Evolutionary conservation across 148 eudicot species (phyloP), one percentile per base, ranked within the genome.

Genomic region (Rhododendron molle): DNA sequence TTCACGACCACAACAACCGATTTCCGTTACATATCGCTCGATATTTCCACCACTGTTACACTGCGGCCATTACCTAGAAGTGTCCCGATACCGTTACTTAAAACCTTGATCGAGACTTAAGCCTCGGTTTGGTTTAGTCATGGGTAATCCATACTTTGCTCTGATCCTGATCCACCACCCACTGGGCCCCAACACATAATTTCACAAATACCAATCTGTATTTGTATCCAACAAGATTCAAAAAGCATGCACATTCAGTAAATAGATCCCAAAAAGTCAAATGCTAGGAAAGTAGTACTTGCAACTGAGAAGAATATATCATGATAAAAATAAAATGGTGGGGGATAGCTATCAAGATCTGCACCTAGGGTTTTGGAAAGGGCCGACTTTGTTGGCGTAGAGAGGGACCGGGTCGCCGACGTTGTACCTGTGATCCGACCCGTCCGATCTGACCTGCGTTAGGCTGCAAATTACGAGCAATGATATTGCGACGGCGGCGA

Each of bases 351-450:
- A 76, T 20, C 28, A 43, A 43, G 49, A 58, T 23, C 15, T 47
- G 18, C 69, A 92, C 96, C 95, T 94, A 86, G 96, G 96, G 86
- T 94, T 94, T 52, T 93, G 96, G 76, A 93, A 94, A 65, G 95
- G 96, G 16, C 96, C 95, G 81, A 94, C 95, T 85, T 94, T 92
- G 80, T 94, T 93, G 21, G 93, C 95, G 86, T 94, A 94, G 12
- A 93, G 92, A 43, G 97, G 97, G 50, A 94, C 97, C 40, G 74
- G 54, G 69, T 93, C 94, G n/a, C 92, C 92, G 23, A 88, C 44
- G 38, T 92, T 95, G 90, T 95, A 95, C 76, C 88, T 90, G 89
- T 94, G 97, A 92, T 94, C 91, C 0, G 97, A 93, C 16, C 87
- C 91, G 77, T 90, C 92, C 56, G 95, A 94, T 89, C 89, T 85